A percentile compares a stretch with the other conserved stretches of the same genome.
Conservation (phyloP, 2,329 filamentous ascomycete genomes). For the Scytalidium lignicola region DNA sequence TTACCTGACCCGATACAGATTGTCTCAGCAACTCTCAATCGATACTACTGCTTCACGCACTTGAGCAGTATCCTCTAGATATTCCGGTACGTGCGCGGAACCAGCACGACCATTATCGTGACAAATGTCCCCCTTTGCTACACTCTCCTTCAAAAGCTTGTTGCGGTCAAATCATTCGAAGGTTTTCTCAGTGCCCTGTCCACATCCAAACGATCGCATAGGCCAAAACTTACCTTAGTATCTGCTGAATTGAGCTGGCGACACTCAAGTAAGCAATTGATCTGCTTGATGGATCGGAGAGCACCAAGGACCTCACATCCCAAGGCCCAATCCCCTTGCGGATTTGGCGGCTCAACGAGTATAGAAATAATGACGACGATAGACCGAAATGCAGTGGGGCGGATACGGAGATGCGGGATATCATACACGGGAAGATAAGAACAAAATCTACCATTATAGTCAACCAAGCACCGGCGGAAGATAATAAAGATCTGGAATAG, state of each 20-base stretch:
- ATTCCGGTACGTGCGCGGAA: constrained; percentile 46
- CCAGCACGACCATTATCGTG: constrained; percentile 43
- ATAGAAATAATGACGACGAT: background rate
- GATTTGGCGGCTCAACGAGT: background rate
- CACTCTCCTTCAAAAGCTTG: constrained; percentile 38
- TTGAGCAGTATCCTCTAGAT: constrained; percentile 16
- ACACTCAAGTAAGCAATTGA: background rate
- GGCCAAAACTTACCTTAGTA: too few species aligned
- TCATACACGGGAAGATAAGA: background rate
- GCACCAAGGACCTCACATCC: background rate
- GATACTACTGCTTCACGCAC: constrained; percentile 32
- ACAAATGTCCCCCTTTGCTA: constrained; percentile 45
- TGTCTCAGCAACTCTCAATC: constrained; percentile 40
- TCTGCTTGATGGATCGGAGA: background rate
- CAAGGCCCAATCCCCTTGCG: background rate
- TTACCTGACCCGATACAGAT: constrained; percentile 28
- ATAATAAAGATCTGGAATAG: too few species aligned
- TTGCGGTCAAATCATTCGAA: constrained; percentile 8
- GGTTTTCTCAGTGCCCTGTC: background rate
- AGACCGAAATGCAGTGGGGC: background rate
- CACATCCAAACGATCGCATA: background rate
- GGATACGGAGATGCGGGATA: background rate
- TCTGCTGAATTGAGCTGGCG: background rate
- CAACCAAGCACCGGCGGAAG: too few species aligned
- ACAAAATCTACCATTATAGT: background rate